Percentiles rank a stretch among this genome's conserved stretches.
These are phyloP conservation scores for Lepidopterella palustris DNA, from an alignment of 495 filamentous ascomycete species.

Conservation along the genomic window DNA sequence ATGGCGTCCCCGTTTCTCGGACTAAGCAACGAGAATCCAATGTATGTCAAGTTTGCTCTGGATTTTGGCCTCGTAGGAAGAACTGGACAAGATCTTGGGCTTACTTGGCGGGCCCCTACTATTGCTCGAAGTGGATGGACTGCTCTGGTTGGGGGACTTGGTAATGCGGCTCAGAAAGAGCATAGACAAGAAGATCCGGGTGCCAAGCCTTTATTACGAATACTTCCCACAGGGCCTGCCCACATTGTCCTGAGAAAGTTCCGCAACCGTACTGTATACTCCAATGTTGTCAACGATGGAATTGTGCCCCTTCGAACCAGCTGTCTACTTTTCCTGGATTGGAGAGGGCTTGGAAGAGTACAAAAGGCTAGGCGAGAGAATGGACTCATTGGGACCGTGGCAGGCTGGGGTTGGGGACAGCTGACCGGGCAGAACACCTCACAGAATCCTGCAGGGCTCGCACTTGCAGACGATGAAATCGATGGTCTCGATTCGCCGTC, in stretches of 20 bases:
- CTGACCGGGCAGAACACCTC: constrained; percentile 73
- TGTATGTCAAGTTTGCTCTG: constrained; percentile 94
- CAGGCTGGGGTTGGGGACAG: constrained; percentile 92
- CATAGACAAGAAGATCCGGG: constrained; percentile 62
- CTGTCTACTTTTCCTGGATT: constrained; percentile 93
- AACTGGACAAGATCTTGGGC: constrained; percentile 87
- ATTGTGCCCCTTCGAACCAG: constrained; percentile 94
- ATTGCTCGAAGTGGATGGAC: constrained; percentile 80
- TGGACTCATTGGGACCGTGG: constrained; percentile 82
- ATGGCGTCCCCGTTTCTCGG: constrained; percentile 86
- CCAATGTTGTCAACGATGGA: constrained; percentile 97
- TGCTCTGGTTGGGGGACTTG: constrained; percentile 72
- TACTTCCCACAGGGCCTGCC: constrained; percentile 87
- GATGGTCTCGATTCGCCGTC: constrained; percentile 19
- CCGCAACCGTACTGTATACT: constrained; percentile 86
- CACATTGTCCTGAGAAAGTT: constrained; percentile 82
- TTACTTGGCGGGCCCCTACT: constrained; percentile 88
- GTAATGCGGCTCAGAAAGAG: constrained; percentile 54
- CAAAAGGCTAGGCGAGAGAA: constrained; percentile 92
- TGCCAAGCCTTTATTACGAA: constrained; percentile 83
- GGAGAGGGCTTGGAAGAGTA: constrained; percentile 86
- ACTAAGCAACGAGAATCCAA: constrained; percentile 91
- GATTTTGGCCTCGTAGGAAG: constrained; percentile 93
- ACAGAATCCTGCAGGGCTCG: constrained; percentile 39
- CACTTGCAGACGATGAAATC: constrained; percentile 29